These are phyloP conservation scores for Goniomonas avonlea DNA, from an alignment of 78 protist species.

Conservation along the genomic window DNA sequence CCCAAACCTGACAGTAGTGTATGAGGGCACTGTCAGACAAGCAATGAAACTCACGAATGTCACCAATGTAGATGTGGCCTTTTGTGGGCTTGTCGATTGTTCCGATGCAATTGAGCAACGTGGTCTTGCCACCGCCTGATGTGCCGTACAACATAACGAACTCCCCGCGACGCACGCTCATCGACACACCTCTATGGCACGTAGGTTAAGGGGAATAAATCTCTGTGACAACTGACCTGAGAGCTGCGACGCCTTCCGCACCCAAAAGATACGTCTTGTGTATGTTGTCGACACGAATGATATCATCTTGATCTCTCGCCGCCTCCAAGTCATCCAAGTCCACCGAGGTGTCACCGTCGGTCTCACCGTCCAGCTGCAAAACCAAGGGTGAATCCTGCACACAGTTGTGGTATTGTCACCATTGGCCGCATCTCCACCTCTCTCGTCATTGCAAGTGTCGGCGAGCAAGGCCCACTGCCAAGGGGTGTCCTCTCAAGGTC, in stretches of 20 bases:
- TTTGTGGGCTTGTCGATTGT: constrained; percentile 90
- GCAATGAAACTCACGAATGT: not conserved
- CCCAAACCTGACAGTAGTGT: not conserved
- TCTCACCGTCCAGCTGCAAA: not conserved
- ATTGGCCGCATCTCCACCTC: not conserved
- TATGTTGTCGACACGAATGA: constrained; percentile 67
- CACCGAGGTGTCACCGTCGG: not conserved
- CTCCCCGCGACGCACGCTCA: constrained; percentile 70
- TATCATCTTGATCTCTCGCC: constrained; percentile 9
- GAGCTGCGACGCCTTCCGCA: constrained; percentile 90
- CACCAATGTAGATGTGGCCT: constrained; percentile 64
- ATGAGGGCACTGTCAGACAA: not conserved
- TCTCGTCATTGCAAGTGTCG: no score
- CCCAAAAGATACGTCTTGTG: constrained; percentile 93
- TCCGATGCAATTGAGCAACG: constrained; percentile 84
- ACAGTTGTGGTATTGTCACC: not conserved
- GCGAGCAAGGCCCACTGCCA: no score
- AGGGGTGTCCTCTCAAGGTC: no score
- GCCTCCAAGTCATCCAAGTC: no score
- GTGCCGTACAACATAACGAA: constrained; percentile 84
- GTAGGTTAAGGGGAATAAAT: not conserved
- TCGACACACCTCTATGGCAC: constrained; percentile 59
- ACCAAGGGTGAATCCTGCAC: no score
- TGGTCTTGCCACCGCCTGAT: constrained; percentile 88
- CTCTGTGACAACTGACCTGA: constrained; percentile 37